phyloP scores from a whole-genome alignment of 352 stramenopile genomes.

The Globisporangium alternatum region DNA sequence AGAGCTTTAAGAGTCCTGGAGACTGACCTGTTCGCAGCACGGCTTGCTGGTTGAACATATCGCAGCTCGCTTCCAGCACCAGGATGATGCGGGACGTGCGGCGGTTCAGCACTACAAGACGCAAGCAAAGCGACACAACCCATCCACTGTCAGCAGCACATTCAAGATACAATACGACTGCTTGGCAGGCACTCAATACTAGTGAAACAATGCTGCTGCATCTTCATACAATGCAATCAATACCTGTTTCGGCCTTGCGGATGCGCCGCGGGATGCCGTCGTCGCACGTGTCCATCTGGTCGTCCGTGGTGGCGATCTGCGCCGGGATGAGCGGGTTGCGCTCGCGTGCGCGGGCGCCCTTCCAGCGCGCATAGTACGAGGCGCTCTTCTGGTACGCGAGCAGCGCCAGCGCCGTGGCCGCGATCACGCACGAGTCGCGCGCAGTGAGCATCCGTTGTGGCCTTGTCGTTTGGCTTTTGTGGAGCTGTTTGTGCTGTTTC shows the following conservation, averaged over 20 bases:
- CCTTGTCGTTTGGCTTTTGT: background rate
- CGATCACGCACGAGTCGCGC: slow-evolving; percentile 20
- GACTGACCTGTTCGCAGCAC: slow-evolving; percentile 27
- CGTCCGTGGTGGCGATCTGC: slow-evolving; percentile 21
- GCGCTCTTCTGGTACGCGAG: slow-evolving; percentile 21
- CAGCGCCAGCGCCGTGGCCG: slow-evolving; percentile 19
- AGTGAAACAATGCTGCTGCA: background rate
- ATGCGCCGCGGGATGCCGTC: slow-evolving; percentile 16
- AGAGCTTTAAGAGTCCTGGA: background rate
- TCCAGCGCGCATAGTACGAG: slow-evolving; percentile 18
- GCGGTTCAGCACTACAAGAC: slow-evolving; percentile 25
- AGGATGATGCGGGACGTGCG: slow-evolving; percentile 35
- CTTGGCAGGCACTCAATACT: too few relatives aligned
- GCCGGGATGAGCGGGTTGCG: slow-evolving; percentile 24
- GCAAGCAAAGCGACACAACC: slow-evolving; percentile 1
- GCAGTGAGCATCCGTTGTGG: slow-evolving; percentile 19
- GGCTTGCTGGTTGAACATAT: slow-evolving; percentile 39
- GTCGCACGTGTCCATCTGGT: slow-evolving; percentile 21
- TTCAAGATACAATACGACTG: too few relatives aligned
- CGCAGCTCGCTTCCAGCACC: slow-evolving; percentile 38
- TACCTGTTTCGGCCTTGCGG: slow-evolving; percentile 31
- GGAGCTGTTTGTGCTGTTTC: too few relatives aligned
- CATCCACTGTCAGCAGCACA: background rate
- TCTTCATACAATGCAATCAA: background rate
- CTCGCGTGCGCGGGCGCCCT: slow-evolving; percentile 13